Evolutionary conservation across 805 yeast genomes (phyloP), one percentile per base, ranked within the genome.

Genomic region (Zygosaccharomyces lentus): DNA sequence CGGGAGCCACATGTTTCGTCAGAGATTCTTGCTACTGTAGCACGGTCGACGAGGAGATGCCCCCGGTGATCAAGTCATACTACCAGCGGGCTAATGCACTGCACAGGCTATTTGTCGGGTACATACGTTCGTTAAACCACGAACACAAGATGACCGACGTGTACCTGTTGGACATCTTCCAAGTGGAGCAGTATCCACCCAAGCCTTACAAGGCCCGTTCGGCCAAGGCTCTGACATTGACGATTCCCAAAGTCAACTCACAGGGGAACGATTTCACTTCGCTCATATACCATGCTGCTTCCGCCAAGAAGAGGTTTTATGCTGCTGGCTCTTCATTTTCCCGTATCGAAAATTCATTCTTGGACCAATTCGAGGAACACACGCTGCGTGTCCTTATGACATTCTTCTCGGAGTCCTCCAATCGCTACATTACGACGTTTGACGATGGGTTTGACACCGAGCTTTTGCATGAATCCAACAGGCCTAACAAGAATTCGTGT

Each of bases 341-440:
- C 4, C 74, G 62, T 51, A 66, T 68, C 37, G 70, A 61, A 44
- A 73, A 64, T 36, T 70, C 72, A 31, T 67, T 70, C 41, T 53
- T 69, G 21, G 74, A 68, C 31, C 73, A 64, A 34, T 72, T 71
- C 41, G 70, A 66, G 34, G 64, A 64, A 37, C 70, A 72, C 38
- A 75, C 67, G 37, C 63, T 60, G 47, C 59, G 60, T 51, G 61
- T 66, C 15, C 59, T 67, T 17, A 66, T 60, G 13, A 57, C 61
- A 24, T 57, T 67, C 37, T 66, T 66, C 43, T 65, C 70, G n/a
- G 64, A 65, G 40, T 61, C 68, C 0, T 66, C 70, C 6, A 64
- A 60, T 50, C 60, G 67, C 34, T 65, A 65, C 42, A 37, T 66
- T 13, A 52, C 62, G 25, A 64, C 61, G 25, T 64, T 67, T 51